A percentile compares a stretch with the other conserved stretches of the same genome.
Evolutionary conservation across 2,329 filamentous ascomycete species (phyloP).

Genomic region (Teratosphaeria pseudoeucalypti): DNA sequence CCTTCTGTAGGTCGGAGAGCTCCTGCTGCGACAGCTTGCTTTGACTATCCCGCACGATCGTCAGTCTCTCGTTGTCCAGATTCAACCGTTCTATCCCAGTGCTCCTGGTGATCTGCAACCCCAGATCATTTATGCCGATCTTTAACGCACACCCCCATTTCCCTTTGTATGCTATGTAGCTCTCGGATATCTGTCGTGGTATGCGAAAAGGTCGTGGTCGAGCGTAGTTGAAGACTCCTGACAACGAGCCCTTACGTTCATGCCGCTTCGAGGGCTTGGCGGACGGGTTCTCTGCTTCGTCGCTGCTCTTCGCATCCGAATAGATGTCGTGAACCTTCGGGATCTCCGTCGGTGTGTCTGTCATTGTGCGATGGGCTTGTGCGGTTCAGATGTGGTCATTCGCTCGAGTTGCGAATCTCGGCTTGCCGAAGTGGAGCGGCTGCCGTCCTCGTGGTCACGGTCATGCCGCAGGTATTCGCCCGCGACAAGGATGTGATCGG

Average conservation of each 20-base stretch:
- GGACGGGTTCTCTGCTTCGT: constrained; percentile 1
- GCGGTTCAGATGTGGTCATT: neutral
- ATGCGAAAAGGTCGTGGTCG: constrained; percentile 24
- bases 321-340: constrained; percentile 18
- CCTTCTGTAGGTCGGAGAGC: constrained; percentile 88
- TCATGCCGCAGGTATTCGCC: neutral
- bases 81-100: constrained; percentile 19
- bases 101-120: constrained; percentile 20
- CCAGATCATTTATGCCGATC: constrained; percentile 23
- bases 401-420: neutral
- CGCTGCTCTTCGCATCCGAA: constrained; percentile 5
- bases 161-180: constrained; percentile 22
- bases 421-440: neutral
- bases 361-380: constrained; percentile 1
- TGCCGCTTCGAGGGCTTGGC: constrained; percentile 1
- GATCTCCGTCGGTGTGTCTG: constrained; percentile 12
- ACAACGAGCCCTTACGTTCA: constrained; percentile 7
- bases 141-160: constrained; percentile 23
- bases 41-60: constrained; percentile 52
- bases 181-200: constrained; percentile 20
- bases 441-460: neutral
- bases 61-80: constrained; percentile 22
- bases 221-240: constrained; percentile 22
- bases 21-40: constrained; percentile 97
- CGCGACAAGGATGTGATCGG: neutral